These are phyloP conservation scores for Solanum pinnatisectum DNA, from an alignment of 257 asterid genomes.

Conservation along the genomic window DNA sequence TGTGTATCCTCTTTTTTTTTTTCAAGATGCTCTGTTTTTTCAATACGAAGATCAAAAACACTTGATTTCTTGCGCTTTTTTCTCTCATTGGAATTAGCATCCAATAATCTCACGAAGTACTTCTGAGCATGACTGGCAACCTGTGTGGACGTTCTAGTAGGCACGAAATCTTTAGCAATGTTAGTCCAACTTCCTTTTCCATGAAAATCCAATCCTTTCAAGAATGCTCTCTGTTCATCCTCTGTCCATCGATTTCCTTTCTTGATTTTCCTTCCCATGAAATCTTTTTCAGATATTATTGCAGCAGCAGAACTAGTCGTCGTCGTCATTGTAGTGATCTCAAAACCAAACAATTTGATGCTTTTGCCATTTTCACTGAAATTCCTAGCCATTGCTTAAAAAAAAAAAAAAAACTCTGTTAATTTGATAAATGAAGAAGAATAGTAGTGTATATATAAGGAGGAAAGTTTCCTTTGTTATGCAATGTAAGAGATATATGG, in stretches of 20 bases:
- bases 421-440: not conserved
- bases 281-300: not conserved
- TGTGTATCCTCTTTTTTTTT: not conserved
- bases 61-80: not conserved
- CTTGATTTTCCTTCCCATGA: not conserved
- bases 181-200: not conserved
- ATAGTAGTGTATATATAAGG: not conserved
- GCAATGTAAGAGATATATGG: not conserved
- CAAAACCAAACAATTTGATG: not conserved
- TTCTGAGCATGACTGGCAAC: not conserved
- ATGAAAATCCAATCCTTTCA: not conserved
- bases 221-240: not conserved
- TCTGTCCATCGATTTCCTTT: not conserved
- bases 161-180: not conserved
- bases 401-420: not conserved
- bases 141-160: not conserved
- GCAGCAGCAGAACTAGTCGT: no score
- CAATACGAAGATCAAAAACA: not conserved
- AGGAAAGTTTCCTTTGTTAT: not conserved
- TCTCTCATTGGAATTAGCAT: not conserved
- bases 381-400: not conserved
- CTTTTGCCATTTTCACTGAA: not conserved
- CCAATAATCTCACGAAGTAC: not conserved
- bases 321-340: not conserved
- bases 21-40: not conserved